Conservation (phyloP, 2,329 filamentous ascomycete species). For the Lachnellula cervina region DNA sequence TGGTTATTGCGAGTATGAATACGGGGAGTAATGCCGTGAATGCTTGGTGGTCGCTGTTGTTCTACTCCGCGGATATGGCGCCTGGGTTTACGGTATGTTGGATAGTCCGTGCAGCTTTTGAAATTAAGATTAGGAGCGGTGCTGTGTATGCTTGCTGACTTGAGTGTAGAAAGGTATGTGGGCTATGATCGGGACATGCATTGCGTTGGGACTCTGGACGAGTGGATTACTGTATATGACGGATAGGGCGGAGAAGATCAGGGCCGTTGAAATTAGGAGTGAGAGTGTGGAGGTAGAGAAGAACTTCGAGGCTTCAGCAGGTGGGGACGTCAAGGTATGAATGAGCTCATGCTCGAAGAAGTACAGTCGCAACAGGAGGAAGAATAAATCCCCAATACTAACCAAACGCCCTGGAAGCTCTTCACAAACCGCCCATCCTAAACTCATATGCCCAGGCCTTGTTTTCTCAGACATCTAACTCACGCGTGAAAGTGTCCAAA, state of each 20-base stretch:
- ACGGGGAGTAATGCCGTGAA: constrained; percentile 63
- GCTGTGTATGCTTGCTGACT: neutral
- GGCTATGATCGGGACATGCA: constrained; percentile 63
- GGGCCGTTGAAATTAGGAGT: constrained; percentile 4
- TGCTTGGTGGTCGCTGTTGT: constrained; percentile 68
- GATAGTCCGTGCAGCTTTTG: constrained; percentile 22
- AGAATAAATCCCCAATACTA: too few relatives aligned
- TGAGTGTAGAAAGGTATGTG: constrained; percentile 58
- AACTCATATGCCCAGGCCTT: too few relatives aligned
- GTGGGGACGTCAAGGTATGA: constrained; percentile 11
- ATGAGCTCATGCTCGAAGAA: neutral
- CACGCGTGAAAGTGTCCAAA: too few relatives aligned
- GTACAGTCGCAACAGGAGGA: too few relatives aligned
- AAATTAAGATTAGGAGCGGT: constrained; percentile 6
- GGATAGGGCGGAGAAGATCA: constrained; percentile 33
- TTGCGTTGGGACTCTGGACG: constrained; percentile 57
- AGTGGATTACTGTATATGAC: constrained; percentile 46
- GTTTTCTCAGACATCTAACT: too few relatives aligned
- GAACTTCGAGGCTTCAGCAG: constrained; percentile 6
- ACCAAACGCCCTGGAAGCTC: too few relatives aligned
- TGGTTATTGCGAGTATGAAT: constrained; percentile 71
- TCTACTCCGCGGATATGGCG: constrained; percentile 63
- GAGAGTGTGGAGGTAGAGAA: constrained; percentile 9
- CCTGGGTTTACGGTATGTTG: constrained; percentile 39
- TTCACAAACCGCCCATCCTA: too few relatives aligned